Evolutionary conservation across 2,329 filamentous ascomycete genomes (phyloP), one percentile per base, ranked within the genome.

Genomic region (Ilyonectria sp.): DNA sequence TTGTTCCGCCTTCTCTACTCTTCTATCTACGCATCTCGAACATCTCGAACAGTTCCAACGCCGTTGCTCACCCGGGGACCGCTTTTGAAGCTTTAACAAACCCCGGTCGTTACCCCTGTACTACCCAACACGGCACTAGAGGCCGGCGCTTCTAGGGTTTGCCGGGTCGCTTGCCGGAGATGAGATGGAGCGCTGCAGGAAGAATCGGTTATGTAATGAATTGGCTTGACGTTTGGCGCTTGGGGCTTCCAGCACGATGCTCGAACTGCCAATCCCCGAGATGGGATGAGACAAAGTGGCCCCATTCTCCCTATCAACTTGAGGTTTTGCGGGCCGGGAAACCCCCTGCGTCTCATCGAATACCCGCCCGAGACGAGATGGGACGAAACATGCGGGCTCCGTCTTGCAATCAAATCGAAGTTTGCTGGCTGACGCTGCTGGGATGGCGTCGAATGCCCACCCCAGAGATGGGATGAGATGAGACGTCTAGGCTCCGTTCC

Each of bases 381-480:
- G 62, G 62, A 65, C 59, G 62, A 65, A 40, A 60, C 56, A 54
- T 23, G 21, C 21, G 9, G 49, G 31, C 49, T 60, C 40, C 50
- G 31, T 26, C 26, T 49, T 43, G 29, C 33, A 49, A 55, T 65
- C 56, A 60, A 65, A 21, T n/a, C 13, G 57, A 60, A 49, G 44
- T 46, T n/a, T 43, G 10, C 29, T 46, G 40, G 40, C 40, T n/a
- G 40, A 43, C 4, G 40, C 40, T 19, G 40, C 40, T n/a, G 40
- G 40, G 40, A 19, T 43, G 17, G 7, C 40, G 15, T 40, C 21
- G 15, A 44, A 31, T 23, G 19, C 17, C 17, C 26, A 9, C 40
- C 40, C 53, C 52, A 31, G 33, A 56, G 13, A 44, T 17, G 23
- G 35, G 17, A 50, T 33, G 31, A 26, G 31, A 29, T 31, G 29